These are phyloP conservation scores for Ministeria vibrans DNA, from an alignment of 78 protist genomes.

Conservation along the genomic window DNA sequence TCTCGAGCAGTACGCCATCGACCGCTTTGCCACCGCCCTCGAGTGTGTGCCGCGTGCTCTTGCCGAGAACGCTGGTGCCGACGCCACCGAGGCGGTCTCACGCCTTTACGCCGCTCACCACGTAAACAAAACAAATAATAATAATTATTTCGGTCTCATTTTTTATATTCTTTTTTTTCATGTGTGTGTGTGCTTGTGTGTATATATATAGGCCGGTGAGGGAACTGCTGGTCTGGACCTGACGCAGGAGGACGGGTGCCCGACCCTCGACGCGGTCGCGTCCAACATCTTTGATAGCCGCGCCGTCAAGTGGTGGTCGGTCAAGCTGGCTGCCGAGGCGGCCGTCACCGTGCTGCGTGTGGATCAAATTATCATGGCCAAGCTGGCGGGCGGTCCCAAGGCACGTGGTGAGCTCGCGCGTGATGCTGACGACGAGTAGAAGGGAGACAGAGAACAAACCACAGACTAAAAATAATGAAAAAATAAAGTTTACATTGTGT, in stretches of 20 bases:
- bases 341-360: slow-evolving; percentile 95
- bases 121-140: slow-evolving; percentile 46
- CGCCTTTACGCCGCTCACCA: slow-evolving; percentile 83
- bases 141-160: background rate
- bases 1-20: slow-evolving; percentile 91
- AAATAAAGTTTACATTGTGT: no score
- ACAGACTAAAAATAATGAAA: no score
- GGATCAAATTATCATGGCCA: slow-evolving; percentile 98
- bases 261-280: slow-evolving; percentile 29
- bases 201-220: no score
- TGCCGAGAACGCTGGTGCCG: slow-evolving; percentile 91
- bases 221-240: no score
- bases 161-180: no score
- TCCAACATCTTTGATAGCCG: slow-evolving; percentile 69
- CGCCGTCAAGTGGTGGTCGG: slow-evolving; percentile 60
- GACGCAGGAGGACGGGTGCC: background rate
- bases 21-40: slow-evolving; percentile 81
- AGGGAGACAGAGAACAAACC: no score
- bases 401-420: no score
- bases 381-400: slow-evolving; percentile 95
- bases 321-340: slow-evolving; percentile 86
- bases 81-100: slow-evolving; percentile 55
- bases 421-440: no score
- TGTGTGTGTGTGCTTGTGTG: no score
- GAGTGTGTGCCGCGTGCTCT: slow-evolving; percentile 94